Conservation (phyloP, 2,329 filamentous ascomycete genomes). For the Alternaria postmessia region DNA sequence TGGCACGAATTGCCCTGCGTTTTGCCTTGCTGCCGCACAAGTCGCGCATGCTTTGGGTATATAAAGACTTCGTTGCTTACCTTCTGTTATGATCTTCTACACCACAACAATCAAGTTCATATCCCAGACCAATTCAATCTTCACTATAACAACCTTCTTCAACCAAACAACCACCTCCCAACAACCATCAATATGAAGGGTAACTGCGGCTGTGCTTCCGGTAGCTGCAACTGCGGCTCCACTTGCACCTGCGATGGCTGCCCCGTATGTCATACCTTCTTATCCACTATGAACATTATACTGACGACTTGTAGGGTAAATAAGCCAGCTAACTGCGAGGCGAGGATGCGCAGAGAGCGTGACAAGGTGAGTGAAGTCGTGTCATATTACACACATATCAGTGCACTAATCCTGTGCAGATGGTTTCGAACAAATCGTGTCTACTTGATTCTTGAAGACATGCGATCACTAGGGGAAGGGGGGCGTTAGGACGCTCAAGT, state of each 20-base stretch:
- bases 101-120: not conserved
- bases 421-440: not conserved
- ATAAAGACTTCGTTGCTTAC: constrained; percentile 10
- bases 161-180: constrained; percentile 6
- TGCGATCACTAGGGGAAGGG: not conserved
- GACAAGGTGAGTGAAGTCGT: constrained; percentile 3
- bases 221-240: constrained; percentile 35
- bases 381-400: no score
- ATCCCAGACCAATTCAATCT: constrained; percentile 1
- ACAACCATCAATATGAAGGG: constrained; percentile 23
- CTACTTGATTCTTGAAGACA: not conserved
- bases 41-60: constrained; percentile 29
- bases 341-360: not conserved
- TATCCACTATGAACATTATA: not conserved
- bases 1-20: not conserved
- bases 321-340: constrained; percentile 11
- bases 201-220: constrained; percentile 38
- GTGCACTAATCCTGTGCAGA: constrained; percentile 3
- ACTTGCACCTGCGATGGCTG: constrained; percentile 37
- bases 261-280: constrained; percentile 28
- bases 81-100: not conserved
- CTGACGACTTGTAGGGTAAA: constrained; percentile 23
- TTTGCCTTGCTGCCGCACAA: constrained; percentile 23
- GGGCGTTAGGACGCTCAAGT: not conserved
- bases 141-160: not conserved